Percentiles rank a stretch among this genome's conserved stretches.
These are phyloP conservation scores for Zygosaccharomyces sapae DNA, from an alignment of 1,139 yeast genomes.

Conservation along the genomic window DNA sequence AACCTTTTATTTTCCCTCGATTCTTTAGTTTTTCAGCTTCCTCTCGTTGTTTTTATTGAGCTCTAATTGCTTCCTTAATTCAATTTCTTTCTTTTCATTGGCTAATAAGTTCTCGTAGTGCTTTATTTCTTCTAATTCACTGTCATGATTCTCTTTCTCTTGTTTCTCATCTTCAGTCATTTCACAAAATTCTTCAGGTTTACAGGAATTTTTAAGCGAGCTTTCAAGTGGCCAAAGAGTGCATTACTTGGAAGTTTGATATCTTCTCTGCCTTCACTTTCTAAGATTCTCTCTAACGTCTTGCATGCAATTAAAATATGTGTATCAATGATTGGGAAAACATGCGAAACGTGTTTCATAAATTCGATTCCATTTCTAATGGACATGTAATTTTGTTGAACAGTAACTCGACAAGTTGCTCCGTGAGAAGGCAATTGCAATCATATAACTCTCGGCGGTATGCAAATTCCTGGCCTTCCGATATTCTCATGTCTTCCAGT, in stretches of 20 bases:
- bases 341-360: constrained; percentile 60
- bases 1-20: constrained; percentile 10
- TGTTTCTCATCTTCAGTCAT: constrained; percentile 40
- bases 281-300: constrained; percentile 47
- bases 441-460: constrained; percentile 46
- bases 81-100: constrained; percentile 33
- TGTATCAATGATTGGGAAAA: constrained; percentile 65
- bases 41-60: constrained; percentile 19
- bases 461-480: constrained; percentile 32
- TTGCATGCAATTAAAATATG: constrained; percentile 57
- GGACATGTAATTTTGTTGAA: constrained; percentile 66
- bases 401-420: constrained; percentile 47
- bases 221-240: constrained; percentile 63
- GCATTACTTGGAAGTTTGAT: constrained; percentile 76
- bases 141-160: constrained; percentile 26
- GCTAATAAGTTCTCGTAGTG: constrained; percentile 27
- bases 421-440: constrained; percentile 50
- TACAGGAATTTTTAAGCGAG: constrained; percentile 57
- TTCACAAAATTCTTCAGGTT: constrained; percentile 51
- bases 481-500: constrained; percentile 35
- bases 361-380: constrained; percentile 78
- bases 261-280: constrained; percentile 69
- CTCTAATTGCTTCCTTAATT: constrained; percentile 26
- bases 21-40: constrained; percentile 13
- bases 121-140: constrained; percentile 27